These are phyloP conservation scores for Gossypium gossypioides DNA, from an alignment of 441 rosid species.

Conservation along the genomic window DNA sequence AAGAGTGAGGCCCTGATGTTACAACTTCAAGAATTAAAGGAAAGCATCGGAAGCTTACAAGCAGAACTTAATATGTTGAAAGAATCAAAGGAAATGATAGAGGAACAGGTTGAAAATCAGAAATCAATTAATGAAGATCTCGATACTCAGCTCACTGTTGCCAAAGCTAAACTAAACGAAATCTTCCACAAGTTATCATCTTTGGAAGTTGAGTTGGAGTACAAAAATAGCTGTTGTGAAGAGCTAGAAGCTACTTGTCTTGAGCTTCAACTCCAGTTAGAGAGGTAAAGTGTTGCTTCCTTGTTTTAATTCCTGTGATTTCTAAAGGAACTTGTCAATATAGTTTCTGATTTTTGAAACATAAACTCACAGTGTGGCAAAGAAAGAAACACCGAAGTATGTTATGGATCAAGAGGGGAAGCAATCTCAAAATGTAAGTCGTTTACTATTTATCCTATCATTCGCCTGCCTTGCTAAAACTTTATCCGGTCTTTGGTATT, in stretches of 20 bases:
- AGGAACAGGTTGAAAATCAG: constrained; percentile 66
- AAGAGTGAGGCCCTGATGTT: constrained; percentile 27
- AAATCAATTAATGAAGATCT: constrained; percentile 70
- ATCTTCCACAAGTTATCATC: constrained; percentile 58
- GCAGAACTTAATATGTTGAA: constrained; percentile 38
- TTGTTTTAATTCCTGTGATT: neutral
- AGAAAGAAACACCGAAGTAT: constrained; percentile 33
- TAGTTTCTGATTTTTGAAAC: constrained; percentile 12
- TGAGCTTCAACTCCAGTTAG: constrained; percentile 85
- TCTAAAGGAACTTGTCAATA: neutral
- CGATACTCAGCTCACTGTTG: constrained; percentile 60
- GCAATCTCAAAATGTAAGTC: constrained; percentile 32
- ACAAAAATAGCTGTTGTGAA: constrained; percentile 65
- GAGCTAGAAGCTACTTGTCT: constrained; percentile 82
- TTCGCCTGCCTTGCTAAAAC: neutral
- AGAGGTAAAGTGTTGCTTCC: constrained; percentile 42
- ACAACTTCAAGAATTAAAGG: constrained; percentile 39
- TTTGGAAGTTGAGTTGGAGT: constrained; percentile 85
- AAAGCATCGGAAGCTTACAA: constrained; percentile 36
- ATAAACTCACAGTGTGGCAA: constrained; percentile 41
- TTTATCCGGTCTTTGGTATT: neutral
- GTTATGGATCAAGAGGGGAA: constrained; percentile 33
- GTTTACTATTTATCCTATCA: neutral
- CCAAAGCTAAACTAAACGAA: constrained; percentile 56
- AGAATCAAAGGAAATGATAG: constrained; percentile 39